A percentile compares a stretch with the other conserved stretches of the same genome.
Conservation (phyloP, 106 monocot genomes). For the Acanthochlamys bracteata region DNA sequence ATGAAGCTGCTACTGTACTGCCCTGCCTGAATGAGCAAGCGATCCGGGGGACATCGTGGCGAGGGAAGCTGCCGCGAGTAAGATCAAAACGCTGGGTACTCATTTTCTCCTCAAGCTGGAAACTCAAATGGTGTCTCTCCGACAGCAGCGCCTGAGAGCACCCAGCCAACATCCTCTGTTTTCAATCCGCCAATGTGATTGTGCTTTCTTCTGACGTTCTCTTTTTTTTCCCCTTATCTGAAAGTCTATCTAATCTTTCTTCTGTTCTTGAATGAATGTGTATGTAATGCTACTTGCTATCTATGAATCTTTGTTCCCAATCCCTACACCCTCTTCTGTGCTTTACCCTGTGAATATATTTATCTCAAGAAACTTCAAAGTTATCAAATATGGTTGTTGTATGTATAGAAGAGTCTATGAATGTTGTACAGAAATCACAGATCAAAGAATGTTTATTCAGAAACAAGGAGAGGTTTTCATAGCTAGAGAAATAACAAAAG, state of each 20-base stretch:
- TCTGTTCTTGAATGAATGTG: neutral
- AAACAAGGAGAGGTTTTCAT: neutral
- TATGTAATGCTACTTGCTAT: neutral
- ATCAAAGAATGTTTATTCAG: neutral
- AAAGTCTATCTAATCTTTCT: neutral
- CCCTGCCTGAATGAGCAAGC: conserved; percentile 19
- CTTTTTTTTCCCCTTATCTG: too few relatives aligned
- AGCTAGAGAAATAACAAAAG: neutral
- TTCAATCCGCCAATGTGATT: conserved; percentile 3
- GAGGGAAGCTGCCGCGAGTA: conserved; percentile 32
- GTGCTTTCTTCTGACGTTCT: neutral
- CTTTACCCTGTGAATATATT: neutral
- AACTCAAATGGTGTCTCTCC: conserved; percentile 37
- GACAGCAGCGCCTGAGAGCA: conserved; percentile 38
- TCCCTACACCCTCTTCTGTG: neutral
- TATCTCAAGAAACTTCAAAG: neutral
- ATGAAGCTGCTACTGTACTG: conserved; percentile 17
- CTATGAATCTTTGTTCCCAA: conserved; percentile 5
- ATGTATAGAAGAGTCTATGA: neutral
- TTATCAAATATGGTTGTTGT: neutral
- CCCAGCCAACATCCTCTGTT: conserved; percentile 68
- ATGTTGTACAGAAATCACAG: neutral
- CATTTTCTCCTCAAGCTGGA: conserved; percentile 36
- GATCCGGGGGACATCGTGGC: conserved; percentile 17
- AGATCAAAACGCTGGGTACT: conserved; percentile 58